A percentile compares a stretch with the other conserved stretches of the same genome.
Evolutionary conservation across 805 yeast genomes (phyloP).

Genomic region (Saccharomycopsis capsularis): DNA sequence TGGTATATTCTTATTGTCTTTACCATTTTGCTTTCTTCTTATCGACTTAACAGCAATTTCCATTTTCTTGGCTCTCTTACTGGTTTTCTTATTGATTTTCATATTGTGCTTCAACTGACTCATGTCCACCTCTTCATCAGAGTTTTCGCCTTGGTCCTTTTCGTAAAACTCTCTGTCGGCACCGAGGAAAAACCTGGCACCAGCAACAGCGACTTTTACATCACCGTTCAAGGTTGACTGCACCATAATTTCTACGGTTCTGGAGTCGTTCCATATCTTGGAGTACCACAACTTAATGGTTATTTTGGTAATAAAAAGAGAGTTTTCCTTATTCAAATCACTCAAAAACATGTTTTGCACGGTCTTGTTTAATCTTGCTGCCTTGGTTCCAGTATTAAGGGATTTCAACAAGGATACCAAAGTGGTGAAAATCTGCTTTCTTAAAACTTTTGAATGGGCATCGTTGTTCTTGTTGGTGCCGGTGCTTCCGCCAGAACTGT

Average conservation of each 20-base stretch:
- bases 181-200: constrained; percentile 85
- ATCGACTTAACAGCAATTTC: constrained; percentile 64
- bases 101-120: constrained; percentile 54
- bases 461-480: constrained; percentile 37
- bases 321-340: constrained; percentile 68
- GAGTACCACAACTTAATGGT: constrained; percentile 96
- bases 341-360: constrained; percentile 91
- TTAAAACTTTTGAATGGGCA: constrained; percentile 70
- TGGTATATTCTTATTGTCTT: constrained; percentile 37
- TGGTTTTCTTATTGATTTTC: constrained; percentile 74
- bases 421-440: constrained; percentile 77
- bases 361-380: constrained; percentile 80
- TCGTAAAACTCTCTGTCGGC: constrained; percentile 77
- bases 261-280: constrained; percentile 95
- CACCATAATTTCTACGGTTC: constrained; percentile 97
- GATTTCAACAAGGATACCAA: constrained; percentile 71
- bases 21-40: constrained; percentile 47
- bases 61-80: constrained; percentile 73
- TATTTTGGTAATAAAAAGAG: constrained; percentile 92
- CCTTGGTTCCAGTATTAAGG: constrained; percentile 82
- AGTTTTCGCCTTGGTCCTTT: constrained; percentile 69
- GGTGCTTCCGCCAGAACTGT: constrained; percentile 43
- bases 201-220: constrained; percentile 78
- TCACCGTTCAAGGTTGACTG: constrained; percentile 90
- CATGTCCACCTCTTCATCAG: constrained; percentile 70